Conservation (phyloP, 495 filamentous ascomycete species). For the Penicillium daleae region DNA sequence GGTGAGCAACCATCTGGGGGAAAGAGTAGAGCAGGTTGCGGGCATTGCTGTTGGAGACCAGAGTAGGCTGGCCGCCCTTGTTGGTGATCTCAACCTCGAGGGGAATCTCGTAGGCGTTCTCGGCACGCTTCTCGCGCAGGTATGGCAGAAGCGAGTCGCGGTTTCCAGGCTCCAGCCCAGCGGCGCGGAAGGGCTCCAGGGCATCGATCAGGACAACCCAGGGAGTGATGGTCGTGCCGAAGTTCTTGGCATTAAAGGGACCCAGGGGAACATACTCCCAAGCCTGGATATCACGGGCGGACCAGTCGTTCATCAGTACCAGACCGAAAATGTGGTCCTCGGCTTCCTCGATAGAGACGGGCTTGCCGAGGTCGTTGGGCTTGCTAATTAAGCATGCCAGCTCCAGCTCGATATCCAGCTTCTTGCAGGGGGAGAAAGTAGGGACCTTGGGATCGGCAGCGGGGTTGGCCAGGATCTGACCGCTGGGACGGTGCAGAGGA, state of each 20-base stretch:
- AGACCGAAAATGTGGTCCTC: constrained; percentile 82
- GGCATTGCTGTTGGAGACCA: constrained; percentile 65
- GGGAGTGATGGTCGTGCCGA: constrained; percentile 83
- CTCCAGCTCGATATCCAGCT: constrained; percentile 87
- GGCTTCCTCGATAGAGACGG: constrained; percentile 66
- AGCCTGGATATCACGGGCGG: constrained; percentile 83
- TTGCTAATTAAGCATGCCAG: constrained; percentile 79
- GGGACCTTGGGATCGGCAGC: constrained; percentile 63
- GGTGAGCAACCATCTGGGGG: constrained; percentile 92
- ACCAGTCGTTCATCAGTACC: constrained; percentile 95
- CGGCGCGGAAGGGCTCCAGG: constrained; percentile 68
- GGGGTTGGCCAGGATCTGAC: constrained; percentile 76
- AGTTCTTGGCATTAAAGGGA: constrained; percentile 92
- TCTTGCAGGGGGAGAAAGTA: constrained; percentile 62
- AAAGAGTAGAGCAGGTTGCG: constrained; percentile 87
- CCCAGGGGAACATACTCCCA: constrained; percentile 90
- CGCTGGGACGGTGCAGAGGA: constrained; percentile 72
- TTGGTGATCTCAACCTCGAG: constrained; percentile 75
- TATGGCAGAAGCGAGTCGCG: constrained; percentile 68
- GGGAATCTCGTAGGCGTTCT: constrained; percentile 73
- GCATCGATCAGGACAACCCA: constrained; percentile 91
- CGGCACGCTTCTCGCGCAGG: constrained; percentile 63
- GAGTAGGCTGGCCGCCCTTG: constrained; percentile 64
- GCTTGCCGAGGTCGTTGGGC: constrained; percentile 66
- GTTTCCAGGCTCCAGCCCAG: constrained; percentile 62